Base-by-base conservation (phyloP, 2,329 filamentous ascomycete genomes). In the Ceratocystis lukuohia region DNA sequence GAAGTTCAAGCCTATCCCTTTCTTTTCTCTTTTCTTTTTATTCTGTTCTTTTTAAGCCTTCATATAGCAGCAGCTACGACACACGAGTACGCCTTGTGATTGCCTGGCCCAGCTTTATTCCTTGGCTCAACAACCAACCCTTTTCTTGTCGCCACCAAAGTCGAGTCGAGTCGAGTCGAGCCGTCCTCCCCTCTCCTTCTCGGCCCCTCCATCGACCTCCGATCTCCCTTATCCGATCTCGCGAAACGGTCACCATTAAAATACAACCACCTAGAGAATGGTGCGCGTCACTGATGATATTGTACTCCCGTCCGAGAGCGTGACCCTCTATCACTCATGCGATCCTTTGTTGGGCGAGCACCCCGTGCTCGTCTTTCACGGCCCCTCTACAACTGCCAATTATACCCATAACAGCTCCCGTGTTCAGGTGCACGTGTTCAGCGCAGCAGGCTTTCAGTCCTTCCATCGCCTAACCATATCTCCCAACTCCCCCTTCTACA, bases 381-480 rank as follows among this genome's bases (percentile, higher is more conserved):
- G 93, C 15, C 85, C 91, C 17, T 93, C 93, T 61, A 91, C 92
- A 37, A 95, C 91, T 56, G 87, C 89, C 72, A 95, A 96, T 77
- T 88, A 88, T 70, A 90, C 86, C 62, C 85, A 87, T 72, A 95
- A 91, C 77, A 93, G 88, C 77, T 96, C 93, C 69, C 88, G 94
- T 75, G 92, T 97, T 71, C 93, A 97, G 78, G 84, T 94, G 70
- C 94, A 97, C 76, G 84, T 99, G 76, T 90, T 95, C 77, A 89
- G 89, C 69, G 86, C 91, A 1, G 92, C 91, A 70, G 94, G 94
- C 70, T 88, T 95, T 71, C 88, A 90, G 73, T 93, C 88, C 71
- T 99, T 93, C 74, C 87, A 89, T 68, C 90, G 93, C 72, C 85
- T 99, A 71, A 96, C 93, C 68, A 87, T 97, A 70, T 95, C 93